Evolutionary conservation across 2,329 filamentous ascomycete genomes (phyloP), one percentile per base, ranked within the genome.

Genomic region (Colletotrichum sidae): DNA sequence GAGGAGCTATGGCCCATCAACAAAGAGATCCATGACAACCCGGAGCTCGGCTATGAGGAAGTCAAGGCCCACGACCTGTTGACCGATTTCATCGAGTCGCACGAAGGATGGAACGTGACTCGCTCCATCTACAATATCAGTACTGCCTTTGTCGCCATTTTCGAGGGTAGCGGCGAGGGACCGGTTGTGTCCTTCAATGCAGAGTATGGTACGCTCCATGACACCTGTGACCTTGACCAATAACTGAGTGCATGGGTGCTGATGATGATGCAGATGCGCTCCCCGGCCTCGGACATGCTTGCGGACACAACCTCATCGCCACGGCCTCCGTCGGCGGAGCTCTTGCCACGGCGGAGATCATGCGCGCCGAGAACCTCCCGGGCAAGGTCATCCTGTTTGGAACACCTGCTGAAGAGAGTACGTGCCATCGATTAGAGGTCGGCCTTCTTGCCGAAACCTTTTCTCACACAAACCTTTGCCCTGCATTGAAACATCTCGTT

Each of bases 341-440:
- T 33, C 70, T 88, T 3, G 84, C 82, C 4, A 76, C 83, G 1
- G 83, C 81, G 0, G 73, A 80, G 34, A 71, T 81, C 2, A 75
- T 86, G 68, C 77, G 75, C 17, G 70, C 75, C 11, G 75, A 79
- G 45, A 68, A 72, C 1, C 73, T 87, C 2, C 70, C 78, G 0
- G 83, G 83, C 5, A 80, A 79, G 55, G 74, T 85, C 6, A 72
- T 80, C 6, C 69, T 85, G 34, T 78, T 85, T 42, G 83, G 83
- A 38, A 85, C 83, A 0, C 84, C 83, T 0, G 84, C 80, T 9
- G 83, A 85, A 73, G 82, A 84, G 74, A 78, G 80, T 63, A 33
- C 39, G 54, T 17, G 13, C 25, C 25, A 25, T 5, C 4, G 25
- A 25, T 25, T 25, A 25, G 25, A 25, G 3, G 25, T 3, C 4